phyloP scores from a whole-genome alignment of 257 asterid genomes.

The Fraxinus excelsior region DNA sequence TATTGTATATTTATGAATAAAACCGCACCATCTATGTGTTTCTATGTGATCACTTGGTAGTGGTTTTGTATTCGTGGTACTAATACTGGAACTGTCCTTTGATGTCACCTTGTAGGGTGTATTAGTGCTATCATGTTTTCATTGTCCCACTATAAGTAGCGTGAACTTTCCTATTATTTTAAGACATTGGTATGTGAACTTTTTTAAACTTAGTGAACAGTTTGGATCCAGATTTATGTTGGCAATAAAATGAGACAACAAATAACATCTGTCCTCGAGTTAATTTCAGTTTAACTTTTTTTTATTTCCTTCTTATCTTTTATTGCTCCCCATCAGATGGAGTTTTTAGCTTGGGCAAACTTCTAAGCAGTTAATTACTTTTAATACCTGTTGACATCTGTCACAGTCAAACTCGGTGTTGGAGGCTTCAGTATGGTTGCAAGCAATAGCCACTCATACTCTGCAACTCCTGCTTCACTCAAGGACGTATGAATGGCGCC shows the following conservation, averaged over 20 bases:
- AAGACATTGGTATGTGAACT: neutral
- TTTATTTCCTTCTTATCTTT: neutral
- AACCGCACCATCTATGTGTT: no score
- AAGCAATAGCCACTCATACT: slow-evolving; percentile 74
- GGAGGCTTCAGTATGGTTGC: slow-evolving; percentile 99
- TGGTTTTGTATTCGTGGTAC: neutral
- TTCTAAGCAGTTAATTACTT: neutral
- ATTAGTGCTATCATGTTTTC: neutral
- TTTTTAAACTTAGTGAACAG: neutral
- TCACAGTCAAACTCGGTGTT: slow-evolving; percentile 77
- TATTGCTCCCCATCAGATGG: neutral
- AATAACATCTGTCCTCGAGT: slow-evolving; percentile 2
- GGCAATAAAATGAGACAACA: neutral
- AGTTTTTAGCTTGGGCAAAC: slow-evolving; percentile 14
- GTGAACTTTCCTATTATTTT: neutral
- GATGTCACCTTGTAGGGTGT: neutral
- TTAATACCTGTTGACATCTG: slow-evolving; percentile 16
- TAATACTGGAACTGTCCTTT: neutral
- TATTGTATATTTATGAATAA: no score
- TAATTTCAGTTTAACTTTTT: slow-evolving; percentile 11
- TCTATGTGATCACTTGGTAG: neutral
- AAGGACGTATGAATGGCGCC: slow-evolving; percentile 69
- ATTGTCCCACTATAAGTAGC: neutral
- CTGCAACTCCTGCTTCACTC: slow-evolving; percentile 70
- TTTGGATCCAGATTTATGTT: neutral